Conservation (phyloP, 345 rosid genomes). For the Acer saccharum region DNA sequence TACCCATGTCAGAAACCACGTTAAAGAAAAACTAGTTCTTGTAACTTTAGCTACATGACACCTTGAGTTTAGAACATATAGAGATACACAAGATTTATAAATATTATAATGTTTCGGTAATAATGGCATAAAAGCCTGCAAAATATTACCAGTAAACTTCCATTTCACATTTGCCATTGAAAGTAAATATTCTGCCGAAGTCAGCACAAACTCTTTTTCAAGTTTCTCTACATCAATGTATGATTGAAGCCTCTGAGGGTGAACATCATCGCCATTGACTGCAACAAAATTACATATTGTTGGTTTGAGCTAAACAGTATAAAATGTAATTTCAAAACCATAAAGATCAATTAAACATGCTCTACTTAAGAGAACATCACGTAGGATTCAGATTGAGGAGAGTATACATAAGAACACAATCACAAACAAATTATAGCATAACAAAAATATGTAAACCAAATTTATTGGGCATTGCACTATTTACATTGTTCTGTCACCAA, state of each 20-base stretch:
- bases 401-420: not conserved
- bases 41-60: not conserved
- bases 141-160: constrained; percentile 61
- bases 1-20: not conserved
- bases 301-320: constrained; percentile 2
- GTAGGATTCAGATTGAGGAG: not conserved
- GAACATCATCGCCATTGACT: constrained; percentile 47
- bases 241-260: constrained; percentile 40
- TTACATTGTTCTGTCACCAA: constrained; percentile 57
- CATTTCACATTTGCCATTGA: constrained; percentile 65
- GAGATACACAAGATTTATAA: not conserved
- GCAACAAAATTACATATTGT: constrained; percentile 26
- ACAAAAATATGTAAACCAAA: constrained; percentile 23
- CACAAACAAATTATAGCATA: not conserved
- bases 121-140: not conserved
- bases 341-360: not conserved
- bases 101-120: not conserved
- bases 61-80: not conserved
- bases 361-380: not conserved
- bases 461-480: constrained; percentile 1
- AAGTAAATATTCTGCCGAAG: constrained; percentile 82
- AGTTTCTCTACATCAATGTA: constrained; percentile 68
- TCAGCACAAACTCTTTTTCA: constrained; percentile 75
- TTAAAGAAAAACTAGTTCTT: not conserved
- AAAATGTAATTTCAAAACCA: constrained; percentile 18